These are phyloP conservation scores for Stagonosporopsis chrysanthemi DNA, from an alignment of 2,329 filamentous ascomycete genomes.

Conservation along the genomic window DNA sequence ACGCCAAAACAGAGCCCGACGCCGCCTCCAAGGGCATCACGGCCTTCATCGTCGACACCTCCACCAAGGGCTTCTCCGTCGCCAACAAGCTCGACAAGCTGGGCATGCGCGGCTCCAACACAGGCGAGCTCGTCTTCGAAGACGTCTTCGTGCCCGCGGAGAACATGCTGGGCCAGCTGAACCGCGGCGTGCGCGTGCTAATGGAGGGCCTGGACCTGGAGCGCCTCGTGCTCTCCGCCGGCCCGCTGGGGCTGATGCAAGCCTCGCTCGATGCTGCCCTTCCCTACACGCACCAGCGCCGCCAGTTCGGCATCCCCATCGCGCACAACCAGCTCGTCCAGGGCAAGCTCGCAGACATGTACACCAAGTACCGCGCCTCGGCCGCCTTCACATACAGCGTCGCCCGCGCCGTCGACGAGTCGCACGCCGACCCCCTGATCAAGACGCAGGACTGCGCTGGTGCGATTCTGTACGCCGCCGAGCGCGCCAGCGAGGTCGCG, in stretches of 20 bases:
- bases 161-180: conserved; percentile 80
- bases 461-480: conserved; percentile 90
- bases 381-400: conserved; percentile 88
- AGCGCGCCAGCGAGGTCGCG: conserved; percentile 85
- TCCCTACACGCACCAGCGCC: conserved; percentile 87
- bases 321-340: conserved; percentile 94
- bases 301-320: conserved; percentile 86
- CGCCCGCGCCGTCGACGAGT: conserved; percentile 74
- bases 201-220: conserved; percentile 98
- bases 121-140: conserved; percentile 91
- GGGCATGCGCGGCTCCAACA: conserved; percentile 97
- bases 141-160: conserved; percentile 85
- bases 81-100: conserved; percentile 95
- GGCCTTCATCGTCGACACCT: conserved; percentile 85
- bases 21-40: conserved; percentile 90
- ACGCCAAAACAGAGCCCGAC: conserved; percentile 88
- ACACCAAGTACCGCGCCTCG: conserved; percentile 86
- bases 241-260: conserved; percentile 94
- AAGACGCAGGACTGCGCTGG: conserved; percentile 93
- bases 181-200: conserved; percentile 85
- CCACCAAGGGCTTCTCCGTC: conserved; percentile 77
- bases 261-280: conserved; percentile 83
- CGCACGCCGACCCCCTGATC: conserved; percentile 62
- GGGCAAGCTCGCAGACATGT: conserved; percentile 95
- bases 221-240: conserved; percentile 87